These are phyloP conservation scores for Gentiana dahurica DNA, from an alignment of 257 asterid species.

Conservation along the genomic window DNA sequence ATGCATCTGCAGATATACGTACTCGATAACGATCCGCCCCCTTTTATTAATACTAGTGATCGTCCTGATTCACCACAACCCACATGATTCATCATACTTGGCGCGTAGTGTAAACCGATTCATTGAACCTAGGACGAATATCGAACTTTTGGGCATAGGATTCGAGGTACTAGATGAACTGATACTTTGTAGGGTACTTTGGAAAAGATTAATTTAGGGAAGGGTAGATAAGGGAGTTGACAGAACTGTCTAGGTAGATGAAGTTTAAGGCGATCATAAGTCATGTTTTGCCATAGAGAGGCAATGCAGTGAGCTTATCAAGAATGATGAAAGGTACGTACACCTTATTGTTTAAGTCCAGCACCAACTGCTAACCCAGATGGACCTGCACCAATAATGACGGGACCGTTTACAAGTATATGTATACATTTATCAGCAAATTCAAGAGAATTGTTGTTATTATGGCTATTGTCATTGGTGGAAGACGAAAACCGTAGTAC, in stretches of 20 bases:
- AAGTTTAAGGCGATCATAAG: conserved; percentile 80
- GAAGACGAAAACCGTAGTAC: conserved; percentile 14
- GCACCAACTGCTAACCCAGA: conserved; percentile 85
- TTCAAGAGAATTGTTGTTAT: conserved; percentile 26
- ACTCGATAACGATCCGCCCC: conserved; percentile 21
- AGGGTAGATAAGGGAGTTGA: conserved; percentile 60
- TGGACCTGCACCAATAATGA: conserved; percentile 87
- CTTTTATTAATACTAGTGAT: conserved; percentile 9
- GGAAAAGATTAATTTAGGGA: conserved; percentile 52
- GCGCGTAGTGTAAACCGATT: conserved; percentile 43
- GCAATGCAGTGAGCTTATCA: conserved; percentile 86
- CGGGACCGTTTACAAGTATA: conserved; percentile 79
- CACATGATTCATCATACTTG: conserved; percentile 52
- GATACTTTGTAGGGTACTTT: conserved; percentile 57
- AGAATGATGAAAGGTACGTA: conserved; percentile 66
- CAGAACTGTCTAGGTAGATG: conserved; percentile 85
- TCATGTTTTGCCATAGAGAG: conserved; percentile 69
- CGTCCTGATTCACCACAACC: conserved; percentile 63
- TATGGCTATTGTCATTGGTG: conserved; percentile 19
- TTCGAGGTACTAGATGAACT: conserved; percentile 72
- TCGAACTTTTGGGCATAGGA: conserved; percentile 43
- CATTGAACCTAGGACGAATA: conserved; percentile 60
- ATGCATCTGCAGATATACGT: conserved; percentile 61
- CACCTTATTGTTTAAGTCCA: conserved; percentile 62
- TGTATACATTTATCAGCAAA: conserved; percentile 53